Base-by-base conservation (phyloP, 2,329 filamentous ascomycete genomes). In the Alternaria triticina region DNA sequence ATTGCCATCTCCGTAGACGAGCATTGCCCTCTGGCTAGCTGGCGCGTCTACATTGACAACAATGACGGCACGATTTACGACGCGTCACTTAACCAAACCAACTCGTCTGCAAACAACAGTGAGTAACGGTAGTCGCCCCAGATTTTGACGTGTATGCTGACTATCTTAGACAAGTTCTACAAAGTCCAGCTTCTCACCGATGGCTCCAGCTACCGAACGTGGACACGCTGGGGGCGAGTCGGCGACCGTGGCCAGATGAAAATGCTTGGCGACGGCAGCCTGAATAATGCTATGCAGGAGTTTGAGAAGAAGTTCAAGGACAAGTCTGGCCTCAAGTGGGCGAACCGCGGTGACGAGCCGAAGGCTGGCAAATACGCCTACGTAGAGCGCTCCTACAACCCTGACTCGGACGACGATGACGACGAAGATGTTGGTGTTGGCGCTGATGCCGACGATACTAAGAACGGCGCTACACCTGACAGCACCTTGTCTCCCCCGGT, bases 201-300 rank as follows among this genome's bases (percentile, higher is more conserved):
- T 45, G 67, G 69, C 27, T 54, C 60, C 15, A 63, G 74, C 9
- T 91, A 84, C 76, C 81, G 83, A 46, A 89, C 87, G 0, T 95
- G 91, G 91, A 93, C 90, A 3, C 86, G 92, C 60, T 96, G 91
- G 92, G 93, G 93, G 22, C 88, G 93, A 22, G 92, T 96, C 5
- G 86, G 86, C 5, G 86, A 87, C 66, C 69, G 65, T 23, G 86
- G 86, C 2, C 82, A 86, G 63, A 80, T 59, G 27, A 79, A 81
- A 4, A 62, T 79, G 33, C 73, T 86, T 3, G 82, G 82, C 1
- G 54, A 71, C 9, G 81, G 80, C 8, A 68, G 64, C 5, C 69
- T 86, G 1, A 59, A 75, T 3, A 66, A 72, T 33, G 86, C 86
- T 1, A 73, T 82, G 30, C 64, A 52, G 3, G 66, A 82, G 1